Base-by-base conservation (phyloP, 169 alveolate genomes). In the Plasmodium yoelii region DNA sequence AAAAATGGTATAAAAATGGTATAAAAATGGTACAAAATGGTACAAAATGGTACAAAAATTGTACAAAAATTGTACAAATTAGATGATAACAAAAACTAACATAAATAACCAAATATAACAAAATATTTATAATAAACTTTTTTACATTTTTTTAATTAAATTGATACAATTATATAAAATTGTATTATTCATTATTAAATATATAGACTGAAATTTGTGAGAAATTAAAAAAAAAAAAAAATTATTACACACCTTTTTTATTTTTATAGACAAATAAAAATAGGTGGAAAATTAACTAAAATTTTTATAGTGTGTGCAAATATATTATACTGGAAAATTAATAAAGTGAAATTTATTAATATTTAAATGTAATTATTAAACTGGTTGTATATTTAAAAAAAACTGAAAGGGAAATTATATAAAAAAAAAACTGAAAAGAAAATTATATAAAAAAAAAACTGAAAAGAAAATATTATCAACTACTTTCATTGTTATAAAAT, bases 261-360 rank as follows among this genome's bases (percentile, higher is more conserved):
- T 69, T 69, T 19, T 49, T 15, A 0, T 15, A 8, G 26, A 69
- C 13, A 56, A 56, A 1, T n/a, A 57, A 39, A 70, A 49, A 70
- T 47, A 70, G 15, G 53, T 18, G 53, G 13, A 51, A 39, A 70
- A 19, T 49, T 51, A 64, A 19, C 18, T 18, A n/a, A 19, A 59
- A 39, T 39, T 34, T 60, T 51, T 39, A 12, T 72, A 22, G 70
- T 73, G 87, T 73, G 72, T 73, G 87, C 87, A 73, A 57, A 55
- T 57, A 57, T 73, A 42, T 61, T 44, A 26, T 53, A 1, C 5
- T 34, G 42, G 42, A 34, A 34, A 34, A 34, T 34, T 34, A 34
- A 34, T 34, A 34, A 34, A 34, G 42, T 3, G 42, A 34, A 34
- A 2, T 3, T 34, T 34, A 5, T 34, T 34, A 34, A 34, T 34